Base-by-base conservation (phyloP, 768 basidiomycete species). In the Mycena amicta region DNA sequence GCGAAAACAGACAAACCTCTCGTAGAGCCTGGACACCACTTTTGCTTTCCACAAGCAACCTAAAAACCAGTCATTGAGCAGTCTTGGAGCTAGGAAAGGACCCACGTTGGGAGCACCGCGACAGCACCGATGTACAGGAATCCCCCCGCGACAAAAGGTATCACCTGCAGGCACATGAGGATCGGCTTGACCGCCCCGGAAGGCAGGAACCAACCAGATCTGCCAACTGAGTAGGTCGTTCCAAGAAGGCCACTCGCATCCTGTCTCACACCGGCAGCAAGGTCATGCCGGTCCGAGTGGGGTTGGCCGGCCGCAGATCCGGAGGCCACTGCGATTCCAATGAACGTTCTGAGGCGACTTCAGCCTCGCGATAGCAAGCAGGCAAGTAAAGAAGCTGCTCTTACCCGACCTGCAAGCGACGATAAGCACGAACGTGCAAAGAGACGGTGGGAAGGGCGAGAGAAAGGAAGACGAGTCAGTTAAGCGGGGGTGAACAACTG, bases 51-150 rank as follows among this genome's bases (percentile, higher is more conserved):
- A 85, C 86, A 45, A 96, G 77, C 66, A 96, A 74, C 58, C 94
- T 93, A 66, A 45, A 63, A 62, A 55, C 60, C 43, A 8, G 61
- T 55, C 39, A 64, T 50, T 25, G 52, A 40, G 40, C 54, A 53
- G 40, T 27, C 3, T 25, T 6, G 3, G n/a, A 28, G 26, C n/a
- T 56, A 50, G 53, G 60, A 43, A 61, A 59, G 57, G 20, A 81
- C 90, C 68, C 81, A 93, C 91, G 90, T 92, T 66, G 93, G 93
- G 59, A 95, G 76, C 59, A 95, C 93, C 49, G 93, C 92, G 56
- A 95, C 94, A 28, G 92, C 91, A 26, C 93, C 94, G 68, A 96
- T 95, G 74, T 95, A 95, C 67, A 96, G 76, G 77, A 95, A 97
- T 18, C 93, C 93, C 62, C 92, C 92, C 30, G 92, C 92, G 45